These are phyloP conservation scores for Eustoma russellianum DNA, from an alignment of 257 asterid species.

Conservation along the genomic window DNA sequence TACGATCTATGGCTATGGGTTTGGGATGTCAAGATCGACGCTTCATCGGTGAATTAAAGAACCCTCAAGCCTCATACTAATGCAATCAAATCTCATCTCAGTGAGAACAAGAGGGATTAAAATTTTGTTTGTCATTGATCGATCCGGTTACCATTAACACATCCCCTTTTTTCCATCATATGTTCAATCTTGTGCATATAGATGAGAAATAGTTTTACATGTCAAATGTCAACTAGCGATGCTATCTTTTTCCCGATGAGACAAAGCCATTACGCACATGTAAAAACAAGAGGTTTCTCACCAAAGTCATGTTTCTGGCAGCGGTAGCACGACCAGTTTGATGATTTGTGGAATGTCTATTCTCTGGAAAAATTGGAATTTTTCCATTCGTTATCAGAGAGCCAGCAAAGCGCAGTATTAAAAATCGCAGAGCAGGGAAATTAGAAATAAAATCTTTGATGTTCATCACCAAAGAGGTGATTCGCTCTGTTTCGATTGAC, in stretches of 20 bases:
- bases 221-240: background rate
- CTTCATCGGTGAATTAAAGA: too few relatives aligned
- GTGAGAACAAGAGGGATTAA: background rate
- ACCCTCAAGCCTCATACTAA: background rate
- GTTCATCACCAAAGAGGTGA: conserved; percentile 1
- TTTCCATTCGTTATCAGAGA: background rate
- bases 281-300: background rate
- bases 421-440: background rate
- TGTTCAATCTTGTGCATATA: background rate
- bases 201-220: conserved; percentile 5
- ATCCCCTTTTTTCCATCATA: background rate
- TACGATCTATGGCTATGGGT: too few relatives aligned
- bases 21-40: too few relatives aligned
- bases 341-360: background rate
- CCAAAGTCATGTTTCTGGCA: conserved; percentile 3
- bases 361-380: background rate
- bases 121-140: background rate
- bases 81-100: too few relatives aligned
- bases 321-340: background rate
- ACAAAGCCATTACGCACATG: background rate
- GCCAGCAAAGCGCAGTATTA: background rate
- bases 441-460: conserved; percentile 1
- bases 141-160: background rate
- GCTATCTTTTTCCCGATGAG: background rate
- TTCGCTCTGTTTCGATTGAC: background rate